These are phyloP conservation scores for Penicillium bovifimosum DNA, from an alignment of 495 filamentous ascomycete genomes.

Conservation along the genomic window DNA sequence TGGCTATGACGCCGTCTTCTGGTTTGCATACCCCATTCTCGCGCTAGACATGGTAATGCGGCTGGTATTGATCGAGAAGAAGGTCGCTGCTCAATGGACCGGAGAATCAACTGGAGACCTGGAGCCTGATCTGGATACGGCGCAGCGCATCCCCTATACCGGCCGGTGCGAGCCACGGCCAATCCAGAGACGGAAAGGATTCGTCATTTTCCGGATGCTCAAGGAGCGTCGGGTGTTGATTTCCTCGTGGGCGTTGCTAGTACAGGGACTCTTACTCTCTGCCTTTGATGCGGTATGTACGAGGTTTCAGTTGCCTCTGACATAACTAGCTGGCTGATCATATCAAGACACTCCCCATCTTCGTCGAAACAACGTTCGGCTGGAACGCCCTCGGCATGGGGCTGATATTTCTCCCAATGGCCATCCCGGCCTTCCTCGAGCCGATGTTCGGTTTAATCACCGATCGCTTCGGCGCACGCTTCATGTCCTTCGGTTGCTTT, in stretches of 20 bases:
- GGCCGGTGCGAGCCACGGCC: background rate
- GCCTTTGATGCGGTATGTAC: slow-evolving; percentile 30
- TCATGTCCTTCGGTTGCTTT: slow-evolving; percentile 57
- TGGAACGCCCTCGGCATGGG: slow-evolving; percentile 68
- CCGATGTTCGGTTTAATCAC: slow-evolving; percentile 55
- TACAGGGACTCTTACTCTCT: slow-evolving; percentile 29
- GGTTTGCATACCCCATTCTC: slow-evolving; percentile 51
- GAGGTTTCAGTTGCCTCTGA: background rate
- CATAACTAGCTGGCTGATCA: background rate
- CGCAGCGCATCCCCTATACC: background rate
- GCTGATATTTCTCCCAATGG: slow-evolving; percentile 64
- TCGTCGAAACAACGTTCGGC: slow-evolving; percentile 55
- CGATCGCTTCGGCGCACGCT: slow-evolving; percentile 57
- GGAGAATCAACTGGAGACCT: background rate
- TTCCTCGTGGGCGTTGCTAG: slow-evolving; percentile 27
- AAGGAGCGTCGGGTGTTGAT: slow-evolving; percentile 30
- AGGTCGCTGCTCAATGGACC: slow-evolving; percentile 26
- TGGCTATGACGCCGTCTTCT: slow-evolving; percentile 58
- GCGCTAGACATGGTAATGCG: slow-evolving; percentile 60
- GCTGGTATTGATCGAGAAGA: slow-evolving; percentile 59
- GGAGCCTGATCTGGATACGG: background rate
- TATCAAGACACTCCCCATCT: slow-evolving; percentile 53
- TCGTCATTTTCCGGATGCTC: slow-evolving; percentile 21
- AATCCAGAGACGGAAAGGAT: background rate
- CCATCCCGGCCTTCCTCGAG: slow-evolving; percentile 58